Conservation (phyloP, 108 stramenopile species). For the Skeletonema marinoi region DNA sequence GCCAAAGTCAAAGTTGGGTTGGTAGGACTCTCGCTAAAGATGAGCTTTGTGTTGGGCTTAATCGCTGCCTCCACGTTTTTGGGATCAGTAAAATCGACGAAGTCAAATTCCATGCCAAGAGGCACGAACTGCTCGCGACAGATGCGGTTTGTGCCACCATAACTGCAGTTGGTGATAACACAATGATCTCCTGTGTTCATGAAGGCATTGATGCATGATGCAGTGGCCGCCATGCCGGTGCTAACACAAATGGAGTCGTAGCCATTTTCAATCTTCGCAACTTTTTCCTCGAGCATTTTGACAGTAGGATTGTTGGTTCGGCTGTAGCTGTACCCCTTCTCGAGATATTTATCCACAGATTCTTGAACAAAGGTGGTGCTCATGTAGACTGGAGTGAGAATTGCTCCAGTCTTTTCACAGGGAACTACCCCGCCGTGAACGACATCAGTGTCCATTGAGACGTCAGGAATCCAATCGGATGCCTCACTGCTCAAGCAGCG, state of each 20-base stretch:
- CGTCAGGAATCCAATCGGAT: slow-evolving; percentile 49
- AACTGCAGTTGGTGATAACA: slow-evolving; percentile 84
- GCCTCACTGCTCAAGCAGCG: slow-evolving; percentile 30
- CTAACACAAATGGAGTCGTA: slow-evolving; percentile 72
- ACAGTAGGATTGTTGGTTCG: slow-evolving; percentile 85
- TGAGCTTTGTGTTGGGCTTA: slow-evolving; percentile 79
- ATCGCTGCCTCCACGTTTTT: slow-evolving; percentile 68
- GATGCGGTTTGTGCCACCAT: slow-evolving; percentile 85
- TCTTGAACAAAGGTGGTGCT: slow-evolving; percentile 82
- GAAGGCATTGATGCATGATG: slow-evolving; percentile 74
- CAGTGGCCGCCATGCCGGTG: slow-evolving; percentile 86
- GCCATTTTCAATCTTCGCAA: slow-evolving; percentile 81
- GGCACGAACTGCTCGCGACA: slow-evolving; percentile 70
- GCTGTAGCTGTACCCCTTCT: slow-evolving; percentile 77
- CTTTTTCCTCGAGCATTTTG: slow-evolving; percentile 78
- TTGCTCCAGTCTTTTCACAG: slow-evolving; percentile 65
- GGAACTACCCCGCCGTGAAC: slow-evolving; percentile 60
- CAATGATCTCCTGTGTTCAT: slow-evolving; percentile 84
- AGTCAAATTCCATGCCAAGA: slow-evolving; percentile 71
- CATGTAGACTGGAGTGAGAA: slow-evolving; percentile 78
- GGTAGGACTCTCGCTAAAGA: slow-evolving; percentile 81
- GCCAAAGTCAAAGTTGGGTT: slow-evolving; percentile 79
- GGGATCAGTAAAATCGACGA: slow-evolving; percentile 79
- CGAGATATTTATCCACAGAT: slow-evolving; percentile 71
- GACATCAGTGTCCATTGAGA: slow-evolving; percentile 56